Evolutionary conservation across 176 grass and related monocot genomes (phyloP).

Genomic region (Phyllostachys edulis): DNA sequence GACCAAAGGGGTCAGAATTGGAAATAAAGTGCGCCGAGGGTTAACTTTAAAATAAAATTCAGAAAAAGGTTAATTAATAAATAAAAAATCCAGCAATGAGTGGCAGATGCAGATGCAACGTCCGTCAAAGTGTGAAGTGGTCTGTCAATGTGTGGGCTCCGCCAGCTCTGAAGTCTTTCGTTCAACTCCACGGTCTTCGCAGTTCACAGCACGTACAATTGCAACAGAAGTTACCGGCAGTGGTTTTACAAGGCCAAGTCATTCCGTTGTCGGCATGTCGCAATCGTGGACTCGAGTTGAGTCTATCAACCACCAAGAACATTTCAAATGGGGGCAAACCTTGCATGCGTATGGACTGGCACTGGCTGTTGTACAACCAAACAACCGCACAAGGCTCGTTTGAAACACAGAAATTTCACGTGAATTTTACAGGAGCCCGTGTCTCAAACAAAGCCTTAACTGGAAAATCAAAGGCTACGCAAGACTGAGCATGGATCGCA

Average conservation of each 20-base stretch:
- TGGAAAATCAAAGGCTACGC: neutral
- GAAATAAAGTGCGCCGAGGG: no score
- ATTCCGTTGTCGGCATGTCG: neutral
- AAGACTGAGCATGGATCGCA: neutral
- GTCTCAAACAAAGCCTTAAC: neutral
- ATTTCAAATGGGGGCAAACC: neutral
- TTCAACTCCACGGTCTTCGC: neutral
- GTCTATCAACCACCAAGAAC: neutral
- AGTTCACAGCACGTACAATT: neutral
- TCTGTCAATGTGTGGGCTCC: neutral
- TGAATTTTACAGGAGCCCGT: no score
- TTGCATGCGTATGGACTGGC: neutral
- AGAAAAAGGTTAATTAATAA: no score
- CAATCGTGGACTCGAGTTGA: neutral
- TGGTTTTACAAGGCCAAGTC: neutral
- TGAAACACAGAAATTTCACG: neutral
- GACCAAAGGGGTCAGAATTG: no score
- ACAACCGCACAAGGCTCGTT: neutral
- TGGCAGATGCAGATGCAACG: no score
- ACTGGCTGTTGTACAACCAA: neutral
- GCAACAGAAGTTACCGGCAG: neutral
- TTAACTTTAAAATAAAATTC: no score
- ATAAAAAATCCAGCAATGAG: neutral
- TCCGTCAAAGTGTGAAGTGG: neutral
- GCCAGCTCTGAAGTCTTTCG: neutral